Conservation (phyloP, 202 grass and related monocot species). For the Schoenoplectus triqueter region DNA sequence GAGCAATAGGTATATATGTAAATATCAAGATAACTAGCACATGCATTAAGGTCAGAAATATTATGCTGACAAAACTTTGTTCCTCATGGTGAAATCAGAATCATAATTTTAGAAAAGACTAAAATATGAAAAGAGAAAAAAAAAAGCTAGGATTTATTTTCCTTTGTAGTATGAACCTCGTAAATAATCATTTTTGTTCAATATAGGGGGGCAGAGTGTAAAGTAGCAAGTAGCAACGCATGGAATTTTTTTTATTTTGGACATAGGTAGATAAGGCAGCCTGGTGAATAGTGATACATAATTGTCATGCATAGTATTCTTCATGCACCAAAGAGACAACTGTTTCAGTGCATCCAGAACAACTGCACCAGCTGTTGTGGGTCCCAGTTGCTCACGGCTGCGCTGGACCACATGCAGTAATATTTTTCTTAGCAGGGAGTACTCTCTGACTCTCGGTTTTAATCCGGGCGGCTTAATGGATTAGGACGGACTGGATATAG, state of each 20-base stretch:
- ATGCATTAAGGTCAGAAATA: background rate
- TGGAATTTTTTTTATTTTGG: background rate
- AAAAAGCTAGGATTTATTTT: too few relatives aligned
- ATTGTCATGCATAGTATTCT: constrained; percentile 37
- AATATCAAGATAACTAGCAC: background rate
- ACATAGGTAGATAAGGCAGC: background rate
- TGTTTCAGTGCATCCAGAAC: constrained; percentile 36
- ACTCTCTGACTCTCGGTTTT: too few relatives aligned
- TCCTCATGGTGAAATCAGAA: background rate
- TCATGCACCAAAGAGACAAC: constrained; percentile 32
- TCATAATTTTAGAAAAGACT: too few relatives aligned
- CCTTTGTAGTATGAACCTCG: too few relatives aligned
- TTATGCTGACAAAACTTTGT: background rate
- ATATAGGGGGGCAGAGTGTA: too few relatives aligned
- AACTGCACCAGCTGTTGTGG: background rate
- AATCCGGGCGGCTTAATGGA: too few relatives aligned
- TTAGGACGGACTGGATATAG: too few relatives aligned
- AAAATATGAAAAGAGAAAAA: too few relatives aligned
- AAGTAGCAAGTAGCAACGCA: too few relatives aligned
- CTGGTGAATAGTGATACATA: background rate
- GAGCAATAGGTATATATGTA: background rate
- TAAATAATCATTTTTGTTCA: too few relatives aligned
- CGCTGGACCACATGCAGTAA: background rate
- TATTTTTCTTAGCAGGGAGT: background rate
- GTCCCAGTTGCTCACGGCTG: background rate